Conservation (phyloP, 805 yeast genomes). For the Novakomyces olei region DNA sequence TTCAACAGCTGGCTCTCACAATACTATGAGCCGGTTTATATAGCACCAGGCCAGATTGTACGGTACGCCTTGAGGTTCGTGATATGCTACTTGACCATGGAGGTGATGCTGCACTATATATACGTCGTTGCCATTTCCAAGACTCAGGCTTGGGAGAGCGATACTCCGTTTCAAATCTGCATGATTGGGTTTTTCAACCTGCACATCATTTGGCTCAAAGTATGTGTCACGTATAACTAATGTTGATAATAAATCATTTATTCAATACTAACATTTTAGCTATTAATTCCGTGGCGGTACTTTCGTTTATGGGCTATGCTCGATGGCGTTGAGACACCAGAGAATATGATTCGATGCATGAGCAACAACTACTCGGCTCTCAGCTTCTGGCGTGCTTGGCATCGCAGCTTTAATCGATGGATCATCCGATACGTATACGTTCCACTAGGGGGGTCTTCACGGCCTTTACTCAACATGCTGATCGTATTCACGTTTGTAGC, state of each 20-base stretch:
- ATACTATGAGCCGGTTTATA: no score
- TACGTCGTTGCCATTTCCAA: slow-evolving; percentile 87
- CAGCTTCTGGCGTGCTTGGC: slow-evolving; percentile 99
- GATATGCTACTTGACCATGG: slow-evolving; percentile 71
- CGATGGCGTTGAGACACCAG: slow-evolving; percentile 94
- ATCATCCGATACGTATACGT: slow-evolving; percentile 69
- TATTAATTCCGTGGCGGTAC: slow-evolving; percentile 87
- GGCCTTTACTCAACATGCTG: slow-evolving; percentile 52
- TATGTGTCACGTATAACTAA: slow-evolving; percentile 8
- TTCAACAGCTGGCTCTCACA: slow-evolving; percentile 81
- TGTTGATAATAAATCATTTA: background rate
- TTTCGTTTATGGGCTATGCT: slow-evolving; percentile 79
- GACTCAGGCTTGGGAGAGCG: slow-evolving; percentile 71
- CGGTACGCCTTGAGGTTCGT: slow-evolving; percentile 46
- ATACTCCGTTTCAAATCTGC: slow-evolving; percentile 76
- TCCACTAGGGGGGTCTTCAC: slow-evolving; percentile 68
- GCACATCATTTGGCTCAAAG: slow-evolving; percentile 81
- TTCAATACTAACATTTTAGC: slow-evolving; percentile 4
- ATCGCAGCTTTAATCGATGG: slow-evolving; percentile 81
- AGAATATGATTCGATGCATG: slow-evolving; percentile 91
- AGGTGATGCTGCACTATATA: slow-evolving; percentile 61
- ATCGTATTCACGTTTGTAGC: slow-evolving; percentile 91
- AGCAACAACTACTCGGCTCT: slow-evolving; percentile 79
- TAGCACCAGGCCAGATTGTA: no score
- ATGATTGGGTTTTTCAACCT: slow-evolving; percentile 85